Conservation (phyloP, 2,329 filamentous ascomycete species). For the Rhynchosporium agropyri region DNA sequence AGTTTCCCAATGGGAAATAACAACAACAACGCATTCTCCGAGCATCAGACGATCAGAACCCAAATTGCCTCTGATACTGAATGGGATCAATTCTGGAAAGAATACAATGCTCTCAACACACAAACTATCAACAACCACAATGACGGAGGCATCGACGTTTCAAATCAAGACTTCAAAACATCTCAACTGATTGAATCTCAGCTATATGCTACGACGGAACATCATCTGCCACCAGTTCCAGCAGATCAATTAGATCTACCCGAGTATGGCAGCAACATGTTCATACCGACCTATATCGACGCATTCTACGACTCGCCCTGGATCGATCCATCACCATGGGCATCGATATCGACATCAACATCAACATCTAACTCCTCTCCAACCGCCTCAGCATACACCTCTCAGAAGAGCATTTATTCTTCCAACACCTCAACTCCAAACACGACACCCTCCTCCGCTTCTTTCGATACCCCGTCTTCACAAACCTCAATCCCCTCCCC, state of each 20-base stretch:
- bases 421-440: neutral
- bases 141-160: neutral
- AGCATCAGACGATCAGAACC: slow-evolving; percentile 6
- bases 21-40: neutral
- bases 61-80: slow-evolving; percentile 6
- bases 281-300: neutral
- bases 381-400: neutral
- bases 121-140: neutral
- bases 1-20: neutral
- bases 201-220: neutral
- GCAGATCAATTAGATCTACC: neutral
- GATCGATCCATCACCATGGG: slow-evolving; percentile 4
- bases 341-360: neutral
- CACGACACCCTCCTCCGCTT: neutral
- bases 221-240: neutral
- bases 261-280: neutral
- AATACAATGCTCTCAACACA: slow-evolving; percentile 1
- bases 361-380: neutral
- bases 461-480: neutral
- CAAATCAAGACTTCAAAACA: neutral
- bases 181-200: neutral
- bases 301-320: neutral
- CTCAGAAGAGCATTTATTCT: neutral
- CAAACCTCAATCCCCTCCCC: neutral
- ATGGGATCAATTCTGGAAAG: slow-evolving; percentile 12